phyloP scores from a whole-genome alignment of 129 eudicot species.

The Centrapalus pauciflorus region DNA sequence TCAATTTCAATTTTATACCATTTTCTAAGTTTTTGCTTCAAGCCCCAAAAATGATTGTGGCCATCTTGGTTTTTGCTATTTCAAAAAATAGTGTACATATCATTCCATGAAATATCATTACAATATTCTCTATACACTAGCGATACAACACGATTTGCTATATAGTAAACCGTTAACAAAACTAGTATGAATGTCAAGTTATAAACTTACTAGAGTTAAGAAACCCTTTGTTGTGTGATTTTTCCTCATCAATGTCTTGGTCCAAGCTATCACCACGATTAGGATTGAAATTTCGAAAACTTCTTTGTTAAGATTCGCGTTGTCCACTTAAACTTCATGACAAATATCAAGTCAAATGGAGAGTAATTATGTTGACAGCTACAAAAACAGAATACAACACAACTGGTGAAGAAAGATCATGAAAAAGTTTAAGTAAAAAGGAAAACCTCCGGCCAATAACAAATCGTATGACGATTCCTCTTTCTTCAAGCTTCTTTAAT shows the following conservation, averaged over 20 bases:
- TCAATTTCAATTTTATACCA: no score
- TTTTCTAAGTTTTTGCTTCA: no score
- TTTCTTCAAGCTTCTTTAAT: slow-evolving; percentile 43
- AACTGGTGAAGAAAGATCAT: not conserved
- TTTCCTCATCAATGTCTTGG: slow-evolving; percentile 85
- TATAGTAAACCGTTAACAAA: not conserved
- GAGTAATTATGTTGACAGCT: not conserved
- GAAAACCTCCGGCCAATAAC: slow-evolving; percentile 95
- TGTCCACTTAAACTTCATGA: not conserved
- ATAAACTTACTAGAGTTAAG: slow-evolving; percentile 74
- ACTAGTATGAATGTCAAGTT: not conserved
- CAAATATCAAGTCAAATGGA: not conserved
- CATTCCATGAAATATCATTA: not conserved
- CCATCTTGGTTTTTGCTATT: no score
- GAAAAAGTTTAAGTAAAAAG: not conserved
- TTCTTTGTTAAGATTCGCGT: not conserved
- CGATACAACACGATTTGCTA: not conserved
- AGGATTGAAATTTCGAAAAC: slow-evolving; percentile 48
- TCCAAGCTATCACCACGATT: slow-evolving; percentile 99
- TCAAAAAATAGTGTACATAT: no score
- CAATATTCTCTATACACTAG: not conserved
- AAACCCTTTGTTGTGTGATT: slow-evolving; percentile 66
- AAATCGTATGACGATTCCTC: slow-evolving; percentile 82
- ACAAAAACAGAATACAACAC: not conserved
- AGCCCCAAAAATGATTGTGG: no score